phyloP scores from a whole-genome alignment of 805 yeast genomes.

The Candida methanosorbosa region DNA sequence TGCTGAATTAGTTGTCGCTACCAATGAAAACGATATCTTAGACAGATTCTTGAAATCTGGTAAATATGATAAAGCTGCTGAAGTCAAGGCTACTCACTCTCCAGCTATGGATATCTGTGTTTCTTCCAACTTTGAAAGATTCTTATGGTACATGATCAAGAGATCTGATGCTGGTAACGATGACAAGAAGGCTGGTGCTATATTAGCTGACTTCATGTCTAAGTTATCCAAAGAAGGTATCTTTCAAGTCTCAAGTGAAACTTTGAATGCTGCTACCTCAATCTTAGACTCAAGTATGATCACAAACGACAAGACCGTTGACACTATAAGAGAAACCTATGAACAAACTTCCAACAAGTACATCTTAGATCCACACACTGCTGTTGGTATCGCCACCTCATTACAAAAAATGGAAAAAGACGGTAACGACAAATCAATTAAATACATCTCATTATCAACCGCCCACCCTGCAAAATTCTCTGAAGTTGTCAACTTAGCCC shows the following conservation, averaged over 20 bases:
- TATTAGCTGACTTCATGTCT: conserved; percentile 67
- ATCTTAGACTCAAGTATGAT: conserved; percentile 79
- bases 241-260: conserved; percentile 58
- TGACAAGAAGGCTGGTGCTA: conserved; percentile 63
- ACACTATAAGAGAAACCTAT: conserved; percentile 68
- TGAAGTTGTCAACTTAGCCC: conserved; percentile 85
- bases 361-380: conserved; percentile 92
- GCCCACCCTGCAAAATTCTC: conserved; percentile 99
- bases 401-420: conserved; percentile 46
- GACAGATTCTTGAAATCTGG: conserved; percentile 89
- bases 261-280: conserved; percentile 54
- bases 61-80: conserved; percentile 63
- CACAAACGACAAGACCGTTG: conserved; percentile 67
- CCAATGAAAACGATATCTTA: conserved; percentile 91
- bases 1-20: conserved; percentile 82
- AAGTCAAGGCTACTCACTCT: conserved; percentile 80
- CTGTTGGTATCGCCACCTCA: conserved; percentile 86
- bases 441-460: conserved; percentile 77
- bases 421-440: conserved; percentile 26
- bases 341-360: conserved; percentile 50
- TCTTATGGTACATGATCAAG: conserved; percentile 88
- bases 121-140: conserved; percentile 93
- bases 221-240: conserved; percentile 70
- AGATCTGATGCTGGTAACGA: conserved; percentile 53
- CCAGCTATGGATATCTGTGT: conserved; percentile 99